phyloP scores from a whole-genome alignment of 2,329 filamentous ascomycete genomes.

The Epichloe glyceriae region DNA sequence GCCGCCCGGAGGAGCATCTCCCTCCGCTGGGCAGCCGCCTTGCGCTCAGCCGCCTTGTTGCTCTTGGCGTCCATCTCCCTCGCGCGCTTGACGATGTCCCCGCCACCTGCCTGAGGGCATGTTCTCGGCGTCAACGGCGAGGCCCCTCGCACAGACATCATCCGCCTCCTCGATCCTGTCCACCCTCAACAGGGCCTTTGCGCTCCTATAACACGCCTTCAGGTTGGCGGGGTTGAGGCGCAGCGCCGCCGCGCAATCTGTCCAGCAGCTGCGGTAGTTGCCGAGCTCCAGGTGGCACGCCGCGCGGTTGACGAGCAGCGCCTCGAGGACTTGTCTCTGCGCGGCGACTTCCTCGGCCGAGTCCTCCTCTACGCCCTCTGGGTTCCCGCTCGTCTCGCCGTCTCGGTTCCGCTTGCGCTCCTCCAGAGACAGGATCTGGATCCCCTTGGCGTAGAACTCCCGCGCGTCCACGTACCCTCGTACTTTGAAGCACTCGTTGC shows the following conservation, averaged over 20 bases:
- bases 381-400: constrained; percentile 20
- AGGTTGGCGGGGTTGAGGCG: constrained; percentile 67
- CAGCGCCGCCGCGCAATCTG: constrained; percentile 71
- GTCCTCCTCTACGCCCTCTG: constrained; percentile 17
- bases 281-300: constrained; percentile 77
- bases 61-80: constrained; percentile 40
- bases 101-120: constrained; percentile 49
- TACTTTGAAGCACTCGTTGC: constrained; percentile 73
- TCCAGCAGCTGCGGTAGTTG: constrained; percentile 78
- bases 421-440: constrained; percentile 55
- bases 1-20: constrained; percentile 51
- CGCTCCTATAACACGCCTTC: constrained; percentile 84
- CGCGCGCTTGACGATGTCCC: constrained; percentile 50
- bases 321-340: constrained; percentile 56
- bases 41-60: constrained; percentile 40
- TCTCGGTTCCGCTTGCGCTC: constrained; percentile 34
- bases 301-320: constrained; percentile 74
- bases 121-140: constrained; percentile 61
- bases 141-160: constrained; percentile 62
- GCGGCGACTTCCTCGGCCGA: constrained; percentile 43
- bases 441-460: constrained; percentile 85
- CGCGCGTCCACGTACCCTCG: constrained; percentile 70
- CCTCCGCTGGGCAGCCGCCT: constrained; percentile 42
- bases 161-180: constrained; percentile 69
- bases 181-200: constrained; percentile 63